Conservation (phyloP, 139 green algal species). For the Chlamydomonas applanata region DNA sequence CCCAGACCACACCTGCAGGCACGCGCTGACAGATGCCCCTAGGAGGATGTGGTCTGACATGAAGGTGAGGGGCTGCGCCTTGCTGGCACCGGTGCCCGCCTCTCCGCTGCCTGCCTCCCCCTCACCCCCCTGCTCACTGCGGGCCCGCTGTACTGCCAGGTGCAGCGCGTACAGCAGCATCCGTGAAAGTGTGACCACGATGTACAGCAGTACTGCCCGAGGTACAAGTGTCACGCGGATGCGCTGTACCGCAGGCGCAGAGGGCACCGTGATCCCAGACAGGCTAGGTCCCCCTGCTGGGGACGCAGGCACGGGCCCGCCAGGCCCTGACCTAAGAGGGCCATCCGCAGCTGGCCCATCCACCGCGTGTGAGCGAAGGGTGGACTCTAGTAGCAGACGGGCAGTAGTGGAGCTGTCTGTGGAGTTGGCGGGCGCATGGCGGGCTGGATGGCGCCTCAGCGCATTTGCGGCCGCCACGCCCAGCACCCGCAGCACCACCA, state of each 20-base stretch:
- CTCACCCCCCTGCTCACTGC: not conserved
- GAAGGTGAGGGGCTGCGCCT: not conserved
- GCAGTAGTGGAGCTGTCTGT: too few relatives aligned
- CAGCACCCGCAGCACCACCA: too few relatives aligned
- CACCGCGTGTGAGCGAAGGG: not conserved
- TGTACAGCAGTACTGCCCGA: not conserved
- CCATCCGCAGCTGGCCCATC: too few relatives aligned
- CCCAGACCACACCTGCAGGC: slow-evolving; percentile 31
- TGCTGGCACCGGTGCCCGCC: not conserved
- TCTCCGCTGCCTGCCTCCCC: not conserved
- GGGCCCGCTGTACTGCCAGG: not conserved
- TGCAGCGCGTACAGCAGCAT: slow-evolving; percentile 19
- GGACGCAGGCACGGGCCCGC: too few relatives aligned
- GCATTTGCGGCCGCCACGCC: too few relatives aligned
- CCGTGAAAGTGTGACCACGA: not conserved
- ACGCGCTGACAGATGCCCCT: slow-evolving; percentile 25
- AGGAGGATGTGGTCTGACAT: slow-evolving; percentile 33
- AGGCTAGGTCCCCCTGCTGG: not conserved
- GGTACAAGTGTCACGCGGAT: not conserved
- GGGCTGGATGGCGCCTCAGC: too few relatives aligned
- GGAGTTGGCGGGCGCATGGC: too few relatives aligned
- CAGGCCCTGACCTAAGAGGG: too few relatives aligned
- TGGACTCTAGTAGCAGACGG: too few relatives aligned
- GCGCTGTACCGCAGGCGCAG: not conserved
- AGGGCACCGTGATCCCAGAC: not conserved